phyloP scores from a whole-genome alignment of 179 eudicot species.

The Camellia oleifera region DNA sequence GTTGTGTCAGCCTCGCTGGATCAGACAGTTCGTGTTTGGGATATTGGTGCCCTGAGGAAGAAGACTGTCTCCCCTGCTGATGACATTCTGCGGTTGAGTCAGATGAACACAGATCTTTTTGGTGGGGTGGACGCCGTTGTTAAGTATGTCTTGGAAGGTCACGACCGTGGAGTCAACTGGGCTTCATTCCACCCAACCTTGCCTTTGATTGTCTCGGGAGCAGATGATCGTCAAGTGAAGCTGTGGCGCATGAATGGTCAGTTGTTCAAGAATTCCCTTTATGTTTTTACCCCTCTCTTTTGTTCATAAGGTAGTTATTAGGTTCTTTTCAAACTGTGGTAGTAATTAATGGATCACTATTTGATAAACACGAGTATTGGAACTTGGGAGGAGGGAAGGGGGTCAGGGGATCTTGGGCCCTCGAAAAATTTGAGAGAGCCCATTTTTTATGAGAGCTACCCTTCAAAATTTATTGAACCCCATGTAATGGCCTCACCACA shows the following conservation, averaged over 20 bases:
- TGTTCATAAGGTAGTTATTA: not conserved
- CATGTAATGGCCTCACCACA: too few relatives aligned
- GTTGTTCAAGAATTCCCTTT: not conserved
- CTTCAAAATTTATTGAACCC: too few relatives aligned
- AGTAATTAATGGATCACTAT: not conserved
- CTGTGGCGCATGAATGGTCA: slow-evolving; percentile 94
- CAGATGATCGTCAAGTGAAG: slow-evolving; percentile 94
- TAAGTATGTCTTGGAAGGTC: slow-evolving; percentile 89
- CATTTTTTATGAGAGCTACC: too few relatives aligned
- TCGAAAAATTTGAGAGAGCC: too few relatives aligned
- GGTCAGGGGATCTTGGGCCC: too few relatives aligned
- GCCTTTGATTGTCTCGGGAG: slow-evolving; percentile 84
- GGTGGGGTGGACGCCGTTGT: slow-evolving; percentile 90
- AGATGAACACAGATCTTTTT: slow-evolving; percentile 82
- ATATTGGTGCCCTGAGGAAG: slow-evolving; percentile 75
- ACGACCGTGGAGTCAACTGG: slow-evolving; percentile 94
- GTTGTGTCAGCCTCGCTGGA: slow-evolving; percentile 90
- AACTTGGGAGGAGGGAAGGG: too few relatives aligned
- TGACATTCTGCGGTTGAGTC: slow-evolving; percentile 64
- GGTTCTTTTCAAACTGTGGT: not conserved
- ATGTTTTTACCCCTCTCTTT: slow-evolving; percentile 1
- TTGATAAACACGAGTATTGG: not conserved
- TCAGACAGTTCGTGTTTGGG: slow-evolving; percentile 93
- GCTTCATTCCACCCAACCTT: slow-evolving; percentile 85
- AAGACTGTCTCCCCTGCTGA: slow-evolving; percentile 74